Conservation (phyloP, 306 rosid genomes). For the Cicer bijugum region DNA sequence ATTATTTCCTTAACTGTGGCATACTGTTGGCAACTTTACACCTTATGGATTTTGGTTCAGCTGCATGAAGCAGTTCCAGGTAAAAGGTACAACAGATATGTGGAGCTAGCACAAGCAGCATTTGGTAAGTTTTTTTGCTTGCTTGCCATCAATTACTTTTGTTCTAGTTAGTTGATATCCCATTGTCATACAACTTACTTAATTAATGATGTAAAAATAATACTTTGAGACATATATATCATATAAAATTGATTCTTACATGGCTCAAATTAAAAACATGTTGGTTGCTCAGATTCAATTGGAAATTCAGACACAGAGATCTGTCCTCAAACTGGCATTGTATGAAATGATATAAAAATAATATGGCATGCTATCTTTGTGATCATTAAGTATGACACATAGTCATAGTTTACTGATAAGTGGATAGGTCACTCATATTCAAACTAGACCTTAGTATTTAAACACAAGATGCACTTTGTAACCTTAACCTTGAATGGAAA, state of each 20-base stretch:
- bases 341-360: constrained; percentile 23
- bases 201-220: background rate
- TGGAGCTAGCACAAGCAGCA: constrained; percentile 98
- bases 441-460: no score
- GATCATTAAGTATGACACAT: no score
- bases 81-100: constrained; percentile 95
- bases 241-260: background rate
- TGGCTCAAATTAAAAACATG: constrained; percentile 5
- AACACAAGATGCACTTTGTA: no score
- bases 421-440: no score
- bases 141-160: constrained; percentile 30
- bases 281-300: constrained; percentile 5
- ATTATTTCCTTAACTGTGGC: constrained; percentile 87
- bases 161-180: constrained; percentile 12
- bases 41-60: constrained; percentile 95
- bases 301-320: constrained; percentile 3
- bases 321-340: constrained; percentile 28
- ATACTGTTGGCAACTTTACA: constrained; percentile 93
- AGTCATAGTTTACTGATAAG: no score
- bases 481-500: no score
- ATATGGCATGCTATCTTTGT: background rate
- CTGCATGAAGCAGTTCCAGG: constrained; percentile 99
- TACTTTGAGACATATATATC: background rate
- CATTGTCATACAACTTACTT: constrained; percentile 13
- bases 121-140: constrained; percentile 65